Evolutionary conservation across 2,329 filamentous ascomycete genomes (phyloP).

Genomic region (Herpotrichia juniperi): DNA sequence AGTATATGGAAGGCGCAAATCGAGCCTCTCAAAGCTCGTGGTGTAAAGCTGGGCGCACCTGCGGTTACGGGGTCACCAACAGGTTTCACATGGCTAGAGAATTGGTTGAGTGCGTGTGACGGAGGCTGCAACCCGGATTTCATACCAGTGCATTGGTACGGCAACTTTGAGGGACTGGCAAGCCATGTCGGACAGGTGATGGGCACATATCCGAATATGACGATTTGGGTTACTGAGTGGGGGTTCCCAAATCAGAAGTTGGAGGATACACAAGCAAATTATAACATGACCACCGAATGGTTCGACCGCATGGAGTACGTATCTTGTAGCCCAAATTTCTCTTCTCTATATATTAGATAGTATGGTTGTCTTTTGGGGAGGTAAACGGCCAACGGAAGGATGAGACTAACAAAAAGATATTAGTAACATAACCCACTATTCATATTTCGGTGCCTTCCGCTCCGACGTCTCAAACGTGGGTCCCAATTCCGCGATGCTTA

Average conservation of each 20-base stretch:
- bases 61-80: conserved; percentile 67
- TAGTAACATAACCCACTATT: conserved; percentile 69
- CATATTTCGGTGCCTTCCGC: conserved; percentile 78
- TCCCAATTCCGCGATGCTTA: conserved; percentile 73
- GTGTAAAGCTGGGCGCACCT: conserved; percentile 73
- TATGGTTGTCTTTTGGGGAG: too few species aligned
- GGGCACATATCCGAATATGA: conserved; percentile 55
- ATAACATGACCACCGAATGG: conserved; percentile 69
- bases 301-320: conserved; percentile 66
- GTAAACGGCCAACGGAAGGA: not conserved
- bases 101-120: conserved; percentile 67
- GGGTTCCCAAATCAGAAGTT: conserved; percentile 65
- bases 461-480: conserved; percentile 75
- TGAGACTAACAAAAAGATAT: not conserved
- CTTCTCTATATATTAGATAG: too few species aligned
- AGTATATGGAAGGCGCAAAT: conserved; percentile 73
- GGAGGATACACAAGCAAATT: conserved; percentile 66
- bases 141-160: conserved; percentile 61
- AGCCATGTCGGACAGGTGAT: conserved; percentile 68
- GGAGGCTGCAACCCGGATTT: conserved; percentile 57
- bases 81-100: conserved; percentile 70
- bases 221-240: conserved; percentile 82
- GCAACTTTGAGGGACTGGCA: conserved; percentile 71
- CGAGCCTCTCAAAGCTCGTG: conserved; percentile 67
- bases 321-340: too few species aligned